Conservation (phyloP, 2,329 filamentous ascomycete genomes). For the Chaetomium sp. region DNA sequence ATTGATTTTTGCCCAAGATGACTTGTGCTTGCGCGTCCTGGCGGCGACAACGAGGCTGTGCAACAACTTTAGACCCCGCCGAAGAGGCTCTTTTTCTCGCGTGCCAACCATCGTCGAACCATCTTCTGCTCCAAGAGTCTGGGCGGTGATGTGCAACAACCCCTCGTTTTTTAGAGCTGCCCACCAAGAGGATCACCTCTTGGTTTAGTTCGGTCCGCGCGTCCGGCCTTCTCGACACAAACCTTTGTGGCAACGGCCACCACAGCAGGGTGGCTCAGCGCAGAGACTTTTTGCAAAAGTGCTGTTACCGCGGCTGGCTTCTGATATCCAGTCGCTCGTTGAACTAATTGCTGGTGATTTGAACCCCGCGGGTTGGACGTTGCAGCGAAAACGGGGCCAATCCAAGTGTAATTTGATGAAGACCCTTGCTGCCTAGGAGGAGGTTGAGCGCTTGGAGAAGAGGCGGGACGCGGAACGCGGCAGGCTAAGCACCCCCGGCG, state of each 20-base stretch:
- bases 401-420: not conserved
- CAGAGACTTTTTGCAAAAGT: too few species aligned
- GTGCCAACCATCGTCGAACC: not conserved
- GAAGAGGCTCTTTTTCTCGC: too few species aligned
- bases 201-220: not conserved
- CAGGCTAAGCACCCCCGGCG: not conserved
- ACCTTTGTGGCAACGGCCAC: not conserved
- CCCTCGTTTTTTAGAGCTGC: not conserved
- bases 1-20: not conserved
- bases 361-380: not conserved
- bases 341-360: not conserved
- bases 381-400: slow-evolving; percentile 7
- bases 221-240: not conserved
- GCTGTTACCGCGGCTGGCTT: not conserved
- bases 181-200: not conserved
- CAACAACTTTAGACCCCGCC: not conserved
- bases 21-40: slow-evolving; percentile 15
- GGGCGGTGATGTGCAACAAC: not conserved
- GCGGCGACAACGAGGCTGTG: slow-evolving; percentile 14
- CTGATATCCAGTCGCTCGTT: not conserved
- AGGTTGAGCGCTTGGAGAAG: not conserved
- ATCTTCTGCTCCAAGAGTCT: not conserved
- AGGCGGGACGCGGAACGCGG: not conserved
- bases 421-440: slow-evolving; percentile 14
- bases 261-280: not conserved